Conservation (phyloP, 257 asterid species). For the Agastache rugosa region DNA sequence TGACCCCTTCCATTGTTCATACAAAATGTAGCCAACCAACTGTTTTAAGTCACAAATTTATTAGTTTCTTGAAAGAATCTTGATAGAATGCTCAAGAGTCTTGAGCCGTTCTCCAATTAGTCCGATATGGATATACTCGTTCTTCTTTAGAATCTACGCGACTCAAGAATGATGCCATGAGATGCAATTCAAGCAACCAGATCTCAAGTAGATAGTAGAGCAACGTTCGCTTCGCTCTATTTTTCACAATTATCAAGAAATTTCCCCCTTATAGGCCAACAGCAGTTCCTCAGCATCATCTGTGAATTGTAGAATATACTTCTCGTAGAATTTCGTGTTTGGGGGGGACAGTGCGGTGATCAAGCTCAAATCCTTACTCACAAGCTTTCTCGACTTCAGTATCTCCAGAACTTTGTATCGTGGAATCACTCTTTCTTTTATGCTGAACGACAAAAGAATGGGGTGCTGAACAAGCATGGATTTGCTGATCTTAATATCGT, state of each 20-base stretch:
- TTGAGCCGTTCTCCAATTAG: not conserved
- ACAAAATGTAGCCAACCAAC: not conserved
- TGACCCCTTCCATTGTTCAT: not conserved
- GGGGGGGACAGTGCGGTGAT: not conserved
- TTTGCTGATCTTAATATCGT: not conserved
- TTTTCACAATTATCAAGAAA: not conserved
- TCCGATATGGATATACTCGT: not conserved
- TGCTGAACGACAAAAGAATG: not conserved
- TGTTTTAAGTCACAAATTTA: not conserved
- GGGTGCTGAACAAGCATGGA: conserved; percentile 12
- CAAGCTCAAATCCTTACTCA: not conserved
- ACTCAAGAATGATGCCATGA: not conserved
- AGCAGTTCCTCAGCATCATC: conserved; percentile 1
- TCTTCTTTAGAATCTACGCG: not conserved
- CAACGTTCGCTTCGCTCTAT: not conserved
- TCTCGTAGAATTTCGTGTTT: conserved; percentile 5
- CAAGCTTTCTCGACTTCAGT: not conserved
- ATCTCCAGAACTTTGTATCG: conserved; percentile 23
- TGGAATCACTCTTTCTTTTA: not conserved
- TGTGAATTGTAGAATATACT: conserved; percentile 7
- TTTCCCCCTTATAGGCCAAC: conserved; percentile 5
- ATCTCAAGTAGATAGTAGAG: not conserved
- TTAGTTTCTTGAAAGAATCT: not conserved
- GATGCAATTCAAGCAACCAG: not conserved
- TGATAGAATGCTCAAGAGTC: not conserved